Evolutionary conservation across 2,329 filamentous ascomycete genomes (phyloP), one percentile per base, ranked within the genome.

Genomic region (Aspergillus transmontanensis): DNA sequence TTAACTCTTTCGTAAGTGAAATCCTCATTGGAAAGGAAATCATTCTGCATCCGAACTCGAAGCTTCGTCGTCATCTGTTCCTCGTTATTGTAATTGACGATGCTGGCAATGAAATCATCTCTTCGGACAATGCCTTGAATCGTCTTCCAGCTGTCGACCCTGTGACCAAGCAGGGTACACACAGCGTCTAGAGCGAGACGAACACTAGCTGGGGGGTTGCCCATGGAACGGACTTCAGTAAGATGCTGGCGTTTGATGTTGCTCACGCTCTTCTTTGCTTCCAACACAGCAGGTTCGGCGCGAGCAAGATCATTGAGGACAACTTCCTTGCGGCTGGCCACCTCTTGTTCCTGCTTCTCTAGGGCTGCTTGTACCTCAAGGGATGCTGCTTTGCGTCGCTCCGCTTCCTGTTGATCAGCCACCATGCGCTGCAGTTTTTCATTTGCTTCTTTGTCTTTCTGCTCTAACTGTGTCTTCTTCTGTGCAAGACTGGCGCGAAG

Each of bases 161-260:
- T 95, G 81, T 98, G 93, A 16, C 94, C 94, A 60, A 99, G 87
- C 55, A 99, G 82, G 0, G 94, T 95, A 81, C 95, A 98, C 6
- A 99, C 96, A n/a, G 95, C 92, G 75, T 98, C 94, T 62, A 99
- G 85, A 2, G 95, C 93, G 70, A 98, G 87, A 74, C 93, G 90
- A 70, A 99, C 96, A 83, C 93, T 93, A 69, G 89, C 85, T 10
- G 95, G 95, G 7, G 95, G 95, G 72, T 93, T 96, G 69, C 89
- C 89, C 95, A 99, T 98, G 68, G 94, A 97, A 75, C 95, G 89
- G 57, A 99, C 94, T 88, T 99, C 95, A 14, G 94, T 97, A 68
- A 99, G 85, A 78, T 99, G 95, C 76, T 97, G 93, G 75, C 91
- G 89, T 84, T 98, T 99, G 83, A 99, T 99, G 83, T 96, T 97